Base-by-base conservation (phyloP, 345 rosid genomes). In the Gynandropsis gynandra region DNA sequence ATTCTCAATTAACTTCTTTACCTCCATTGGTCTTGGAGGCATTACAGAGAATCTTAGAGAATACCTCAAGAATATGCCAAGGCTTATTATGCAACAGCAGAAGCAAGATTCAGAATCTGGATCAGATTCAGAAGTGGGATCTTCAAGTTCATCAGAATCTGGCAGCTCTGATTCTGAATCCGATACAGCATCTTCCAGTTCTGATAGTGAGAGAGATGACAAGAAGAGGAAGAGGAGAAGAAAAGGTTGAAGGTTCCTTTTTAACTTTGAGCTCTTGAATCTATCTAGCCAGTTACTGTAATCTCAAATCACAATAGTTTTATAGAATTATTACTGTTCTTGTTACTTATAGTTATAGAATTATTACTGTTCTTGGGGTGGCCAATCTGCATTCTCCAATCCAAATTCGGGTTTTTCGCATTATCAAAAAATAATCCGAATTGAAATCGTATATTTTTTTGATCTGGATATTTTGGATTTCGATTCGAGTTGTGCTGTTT, bases 21-120 rank as follows among this genome's bases (percentile, higher is more conserved):
- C 95, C 11, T 85, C 98, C 37, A 85, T 87, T 70, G 98, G 98
- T 35, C 89, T 92, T 16, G 98, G 96, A 70, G 98, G 96, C 34
- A 85, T 92, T 63, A 92, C 96, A 4, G 95, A 92, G 69, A 92
- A 74, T 62, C 74, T 87, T 46, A 83, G 95, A 0, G 96, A 85
- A 62, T 87, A 92, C 64, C 47, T 84, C 63, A 87, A 92, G 87
- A 87, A 92, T 65, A 80, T 92, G 98, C 96, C 96, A 0, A 73
- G 87, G 16, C 92, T 84, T 41, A 87, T 90, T 64, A 82, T 87
- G 98, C 89, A 87, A 69, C 96, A 81, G 42, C 94, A 78, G 58
- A 72, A 79, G 56, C 75, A 69, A 16, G 73, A 53, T 20, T 69
- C 78, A 1, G 80, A 68, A 31, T 72, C 74, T 1, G 73, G 48